These are phyloP conservation scores for Pichia gijzeniarum DNA, from an alignment of 805 yeast genomes.

Conservation along the genomic window DNA sequence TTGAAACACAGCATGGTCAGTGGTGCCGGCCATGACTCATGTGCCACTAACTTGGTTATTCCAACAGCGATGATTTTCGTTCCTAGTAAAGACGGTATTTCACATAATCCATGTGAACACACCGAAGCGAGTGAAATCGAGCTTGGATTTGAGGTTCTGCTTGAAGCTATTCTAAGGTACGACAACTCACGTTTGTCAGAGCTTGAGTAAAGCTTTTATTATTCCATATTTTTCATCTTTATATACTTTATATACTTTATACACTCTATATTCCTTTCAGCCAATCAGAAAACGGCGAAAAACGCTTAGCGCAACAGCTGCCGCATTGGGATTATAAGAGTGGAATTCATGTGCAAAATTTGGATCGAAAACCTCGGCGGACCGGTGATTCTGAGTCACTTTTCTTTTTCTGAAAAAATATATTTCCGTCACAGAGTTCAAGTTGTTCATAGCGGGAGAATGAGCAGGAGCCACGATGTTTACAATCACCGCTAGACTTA, in stretches of 20 bases:
- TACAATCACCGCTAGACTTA: conserved; percentile 3
- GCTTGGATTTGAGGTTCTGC: conserved; percentile 49
- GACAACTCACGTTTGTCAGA: conserved; percentile 17
- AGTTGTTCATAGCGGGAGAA: not conserved
- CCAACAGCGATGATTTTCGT: conserved; percentile 75
- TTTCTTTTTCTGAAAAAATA: too few species aligned
- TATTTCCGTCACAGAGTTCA: too few species aligned
- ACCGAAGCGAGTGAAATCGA: conserved; percentile 59
- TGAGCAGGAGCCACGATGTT: conserved; percentile 4
- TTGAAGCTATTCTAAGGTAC: conserved; percentile 39
- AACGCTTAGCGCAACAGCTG: too few species aligned
- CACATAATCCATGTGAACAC: conserved; percentile 64
- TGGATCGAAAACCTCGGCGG: too few species aligned
- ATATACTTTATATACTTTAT: not conserved
- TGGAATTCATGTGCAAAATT: too few species aligned
- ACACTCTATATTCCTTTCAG: too few species aligned
- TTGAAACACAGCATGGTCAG: conserved; percentile 43
- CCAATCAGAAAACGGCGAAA: too few species aligned
- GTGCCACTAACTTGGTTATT: conserved; percentile 45
- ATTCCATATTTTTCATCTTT: not conserved
- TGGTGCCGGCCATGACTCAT: conserved; percentile 75
- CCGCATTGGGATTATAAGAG: too few species aligned
- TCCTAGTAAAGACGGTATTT: conserved; percentile 60
- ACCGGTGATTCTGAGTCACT: too few species aligned
- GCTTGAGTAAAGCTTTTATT: not conserved